Evolutionary conservation across 768 basidiomycete genomes (phyloP).

Genomic region (Amanita subjunquillea): DNA sequence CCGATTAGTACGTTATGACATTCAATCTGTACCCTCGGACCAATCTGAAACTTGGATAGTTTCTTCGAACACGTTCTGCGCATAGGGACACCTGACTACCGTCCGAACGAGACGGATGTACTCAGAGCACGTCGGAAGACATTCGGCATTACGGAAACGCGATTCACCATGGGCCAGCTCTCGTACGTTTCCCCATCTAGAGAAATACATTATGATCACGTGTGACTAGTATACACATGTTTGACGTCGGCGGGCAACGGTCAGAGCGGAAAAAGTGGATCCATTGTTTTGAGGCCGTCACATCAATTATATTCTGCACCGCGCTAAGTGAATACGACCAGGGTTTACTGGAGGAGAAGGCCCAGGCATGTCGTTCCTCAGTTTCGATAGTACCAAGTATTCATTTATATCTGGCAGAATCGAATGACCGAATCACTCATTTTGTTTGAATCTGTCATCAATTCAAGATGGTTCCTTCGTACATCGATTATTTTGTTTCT

Average conservation of each 20-base stretch:
- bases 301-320: constrained; percentile 63
- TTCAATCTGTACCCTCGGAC: background rate
- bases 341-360: constrained; percentile 57
- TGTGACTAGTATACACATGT: constrained; percentile 46
- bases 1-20: constrained; percentile 56
- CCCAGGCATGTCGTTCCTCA: constrained; percentile 33
- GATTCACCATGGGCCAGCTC: constrained; percentile 60
- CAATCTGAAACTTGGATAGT: constrained; percentile 23
- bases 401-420: constrained; percentile 36
- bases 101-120: constrained; percentile 81
- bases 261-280: constrained; percentile 81
- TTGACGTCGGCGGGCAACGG: constrained; percentile 73
- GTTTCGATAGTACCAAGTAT: background rate
- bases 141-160: constrained; percentile 84
- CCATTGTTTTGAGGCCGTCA: constrained; percentile 43
- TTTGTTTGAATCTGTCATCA: constrained; percentile 87
- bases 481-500: constrained; percentile 88
- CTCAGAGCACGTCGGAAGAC: constrained; percentile 84
- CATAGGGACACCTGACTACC: constrained; percentile 72
- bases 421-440: constrained; percentile 90
- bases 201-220: background rate
- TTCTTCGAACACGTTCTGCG: constrained; percentile 83
- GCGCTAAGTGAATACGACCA: constrained; percentile 71
- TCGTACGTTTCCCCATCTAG: constrained; percentile 29
- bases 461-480: constrained; percentile 87